Evolutionary conservation across 1,284 basidiomycete genomes (phyloP), one percentile per base, ranked within the genome.

Genomic region (Tilletia caries): DNA sequence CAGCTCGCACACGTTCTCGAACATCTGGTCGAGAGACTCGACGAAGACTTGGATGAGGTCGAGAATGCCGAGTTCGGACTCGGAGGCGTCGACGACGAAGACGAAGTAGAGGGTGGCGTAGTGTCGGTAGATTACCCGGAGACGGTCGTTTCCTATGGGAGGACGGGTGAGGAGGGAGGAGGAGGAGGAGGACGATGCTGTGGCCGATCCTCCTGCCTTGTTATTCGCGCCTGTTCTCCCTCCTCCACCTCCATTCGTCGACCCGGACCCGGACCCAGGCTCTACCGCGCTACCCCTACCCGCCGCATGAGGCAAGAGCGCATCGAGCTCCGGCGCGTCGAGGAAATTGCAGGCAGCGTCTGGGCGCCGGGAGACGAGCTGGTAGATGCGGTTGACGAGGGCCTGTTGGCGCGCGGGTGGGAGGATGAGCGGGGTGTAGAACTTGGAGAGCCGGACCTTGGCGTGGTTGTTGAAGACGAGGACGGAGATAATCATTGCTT

Each of bases 41-140:
- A 99, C 96, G 81, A 99, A 94, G 13, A 98, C 95, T 88, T 99
- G 96, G 65, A 99, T 98, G 71, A 99, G 85, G 82, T 99, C 96
- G 64, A 99, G 85, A 70, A 98, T 92, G 0, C 95, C 96, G 15
- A 99, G 87, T 84, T 98, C 95, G 79, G 92, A 95, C 86, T 98
- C 95, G 52, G 92, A 91, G 44, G 89, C 89, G 79, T 98, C 95
- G 32, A 98, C 94, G 6, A 98, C 91, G 83, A 98, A 95, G 18
- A 96, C 94, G 82, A 98, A 98, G 85, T 93, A 95, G 33, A 98
- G 87, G 1, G 95, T 98, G 1, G 95, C 95, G 83, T 97, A 97
- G 84, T 90, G 81, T 25, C 78, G 75, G 54, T 82, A 82, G 48
- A 82, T 82, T 18, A 82, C 80, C 8, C 81, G 74, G 13, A 81